phyloP scores from a whole-genome alignment of 306 rosid species.

The Gastrolobium villosum region DNA sequence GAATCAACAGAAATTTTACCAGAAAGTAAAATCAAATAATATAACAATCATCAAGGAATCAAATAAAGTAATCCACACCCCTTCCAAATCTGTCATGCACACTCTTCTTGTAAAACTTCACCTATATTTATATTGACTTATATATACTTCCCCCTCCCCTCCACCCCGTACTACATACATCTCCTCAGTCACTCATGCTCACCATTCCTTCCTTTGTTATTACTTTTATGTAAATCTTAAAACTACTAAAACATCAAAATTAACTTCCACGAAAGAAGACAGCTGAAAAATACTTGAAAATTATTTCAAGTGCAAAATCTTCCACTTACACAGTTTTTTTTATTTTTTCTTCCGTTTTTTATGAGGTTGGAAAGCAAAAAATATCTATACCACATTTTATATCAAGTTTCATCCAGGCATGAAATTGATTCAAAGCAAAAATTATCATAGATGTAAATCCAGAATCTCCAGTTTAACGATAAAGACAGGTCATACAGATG shows the following conservation, averaged over 20 bases:
- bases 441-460: not conserved
- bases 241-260: constrained; percentile 2
- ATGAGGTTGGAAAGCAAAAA: not conserved
- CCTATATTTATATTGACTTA: constrained; percentile 1
- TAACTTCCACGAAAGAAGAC: not conserved
- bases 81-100: not conserved
- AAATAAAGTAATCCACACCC: constrained; percentile 23
- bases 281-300: constrained; percentile 5
- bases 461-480: not conserved
- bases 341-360: not conserved
- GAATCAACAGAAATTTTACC: constrained; percentile 9
- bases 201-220: not conserved
- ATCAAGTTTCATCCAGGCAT: constrained; percentile 10
- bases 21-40: not conserved
- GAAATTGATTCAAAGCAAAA: constrained; percentile 10
- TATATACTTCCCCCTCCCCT: not conserved
- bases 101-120: constrained; percentile 5
- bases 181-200: constrained; percentile 2
- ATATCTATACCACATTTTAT: not conserved
- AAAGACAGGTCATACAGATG: constrained; percentile 11
- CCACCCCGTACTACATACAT: constrained; percentile 3
- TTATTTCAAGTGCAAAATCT: not conserved
- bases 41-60: not conserved
- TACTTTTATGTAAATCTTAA: not conserved
- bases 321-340: not conserved